Conservation (phyloP, 148 eudicot species). For the Persicaria maculosa region DNA sequence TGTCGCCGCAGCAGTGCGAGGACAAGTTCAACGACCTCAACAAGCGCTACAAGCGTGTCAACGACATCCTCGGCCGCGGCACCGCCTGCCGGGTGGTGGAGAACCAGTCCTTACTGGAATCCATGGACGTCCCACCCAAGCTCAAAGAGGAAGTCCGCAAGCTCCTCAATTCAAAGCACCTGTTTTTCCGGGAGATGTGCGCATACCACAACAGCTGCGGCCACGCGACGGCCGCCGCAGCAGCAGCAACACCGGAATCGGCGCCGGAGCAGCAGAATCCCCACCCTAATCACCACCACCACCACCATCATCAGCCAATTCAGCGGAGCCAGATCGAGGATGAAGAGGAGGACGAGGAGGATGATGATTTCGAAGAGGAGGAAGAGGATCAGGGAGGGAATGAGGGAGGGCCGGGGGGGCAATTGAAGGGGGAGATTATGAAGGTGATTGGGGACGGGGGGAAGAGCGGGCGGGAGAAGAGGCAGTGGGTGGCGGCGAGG, state of each 20-base stretch:
- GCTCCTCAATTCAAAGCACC: conserved; percentile 83
- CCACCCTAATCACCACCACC: background rate
- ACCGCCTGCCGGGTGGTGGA: conserved; percentile 82
- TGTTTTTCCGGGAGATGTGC: conserved; percentile 94
- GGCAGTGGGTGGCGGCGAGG: background rate
- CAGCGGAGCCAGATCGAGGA: conserved; percentile 12
- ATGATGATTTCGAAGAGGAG: conserved; percentile 29
- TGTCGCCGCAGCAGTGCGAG: conserved; percentile 96
- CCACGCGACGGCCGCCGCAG: conserved; percentile 22
- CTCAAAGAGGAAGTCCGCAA: conserved; percentile 78
- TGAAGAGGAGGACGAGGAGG: conserved; percentile 14
- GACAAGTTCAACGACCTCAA: conserved; percentile 93
- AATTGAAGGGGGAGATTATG: conserved; percentile 16
- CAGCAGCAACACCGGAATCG: conserved; percentile 6
- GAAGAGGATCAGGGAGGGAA: conserved; percentile 18
- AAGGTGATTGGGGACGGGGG: conserved; percentile 8
- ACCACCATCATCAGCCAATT: background rate
- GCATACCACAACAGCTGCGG: conserved; percentile 85
- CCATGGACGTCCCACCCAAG: conserved; percentile 63
- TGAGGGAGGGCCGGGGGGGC: conserved; percentile 8
- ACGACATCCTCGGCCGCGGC: conserved; percentile 79
- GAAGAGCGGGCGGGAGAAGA: background rate
- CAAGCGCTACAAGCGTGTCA: conserved; percentile 92
- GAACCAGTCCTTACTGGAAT: conserved; percentile 69
- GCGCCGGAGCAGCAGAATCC: conserved; percentile 14